Conservation (phyloP, 225 moss, liverwort and hornwort species). For the Neckera pumila region DNA sequence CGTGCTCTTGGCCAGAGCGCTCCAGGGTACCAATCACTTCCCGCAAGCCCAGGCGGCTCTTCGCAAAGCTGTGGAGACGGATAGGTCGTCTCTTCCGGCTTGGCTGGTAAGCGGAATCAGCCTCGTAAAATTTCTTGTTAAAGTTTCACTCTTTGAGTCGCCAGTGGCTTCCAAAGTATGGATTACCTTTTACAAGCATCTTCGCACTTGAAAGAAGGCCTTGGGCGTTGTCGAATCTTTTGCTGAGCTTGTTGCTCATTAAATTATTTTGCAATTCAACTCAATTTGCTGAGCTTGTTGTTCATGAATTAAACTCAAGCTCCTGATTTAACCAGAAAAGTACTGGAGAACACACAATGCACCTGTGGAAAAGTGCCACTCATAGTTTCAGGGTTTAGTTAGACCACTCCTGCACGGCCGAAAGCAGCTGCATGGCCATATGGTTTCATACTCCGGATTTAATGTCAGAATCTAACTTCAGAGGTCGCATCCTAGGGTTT, state of each 20-base stretch:
- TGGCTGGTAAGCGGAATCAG: slow-evolving; percentile 61
- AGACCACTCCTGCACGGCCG: not conserved
- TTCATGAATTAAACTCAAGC: not conserved
- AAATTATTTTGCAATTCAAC: not conserved
- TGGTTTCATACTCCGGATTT: not conserved
- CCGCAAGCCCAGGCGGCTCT: slow-evolving; percentile 80
- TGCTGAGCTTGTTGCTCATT: not conserved
- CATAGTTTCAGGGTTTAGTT: not conserved
- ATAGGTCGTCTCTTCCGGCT: slow-evolving; percentile 68
- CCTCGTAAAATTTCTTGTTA: not conserved
- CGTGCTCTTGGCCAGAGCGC: slow-evolving; percentile 77
- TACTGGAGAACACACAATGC: not conserved
- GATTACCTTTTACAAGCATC: not conserved
- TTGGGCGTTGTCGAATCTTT: not conserved
- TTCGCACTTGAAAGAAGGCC: not conserved
- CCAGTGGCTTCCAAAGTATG: not conserved
- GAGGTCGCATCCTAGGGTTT: not conserved
- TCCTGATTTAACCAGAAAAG: not conserved
- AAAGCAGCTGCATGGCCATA: not conserved
- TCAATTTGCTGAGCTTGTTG: not conserved
- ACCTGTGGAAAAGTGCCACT: not conserved
- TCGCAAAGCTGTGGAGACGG: slow-evolving; percentile 57
- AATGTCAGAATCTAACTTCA: not conserved
- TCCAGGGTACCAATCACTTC: slow-evolving; percentile 64
- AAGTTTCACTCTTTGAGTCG: not conserved